Evolutionary conservation across 2,329 filamentous ascomycete genomes (phyloP).

Genomic region (Tolypocladium paradoxum): DNA sequence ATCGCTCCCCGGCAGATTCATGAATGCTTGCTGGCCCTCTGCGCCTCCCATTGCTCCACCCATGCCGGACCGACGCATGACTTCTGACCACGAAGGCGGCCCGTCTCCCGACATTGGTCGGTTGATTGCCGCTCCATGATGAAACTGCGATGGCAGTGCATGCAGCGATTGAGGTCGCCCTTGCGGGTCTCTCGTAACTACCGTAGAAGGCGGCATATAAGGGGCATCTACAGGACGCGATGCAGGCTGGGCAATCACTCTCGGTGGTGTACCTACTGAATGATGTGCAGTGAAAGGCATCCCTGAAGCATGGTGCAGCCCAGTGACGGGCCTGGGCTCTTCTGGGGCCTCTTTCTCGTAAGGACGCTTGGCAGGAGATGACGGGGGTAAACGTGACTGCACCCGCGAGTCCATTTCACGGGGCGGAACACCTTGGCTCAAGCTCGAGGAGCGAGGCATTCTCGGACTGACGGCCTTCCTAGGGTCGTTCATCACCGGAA

Average conservation of each 20-base stretch:
- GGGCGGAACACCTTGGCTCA: conserved; percentile 13
- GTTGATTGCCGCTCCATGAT: conserved; percentile 9
- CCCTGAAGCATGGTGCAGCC: conserved; percentile 14
- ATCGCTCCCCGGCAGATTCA: conserved; percentile 26
- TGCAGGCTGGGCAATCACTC: conserved; percentile 25
- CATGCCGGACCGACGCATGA: conserved; percentile 18
- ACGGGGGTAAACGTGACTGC: conserved; percentile 9
- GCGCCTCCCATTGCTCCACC: conserved; percentile 13
- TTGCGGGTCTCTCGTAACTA: conserved; percentile 10
- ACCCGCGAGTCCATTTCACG: conserved; percentile 14
- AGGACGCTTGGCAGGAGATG: conserved; percentile 20
- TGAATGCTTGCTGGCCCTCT: conserved; percentile 26
- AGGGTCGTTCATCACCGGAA: conserved; percentile 16
- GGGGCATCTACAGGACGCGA: conserved; percentile 12
- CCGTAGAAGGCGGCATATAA: conserved; percentile 13
- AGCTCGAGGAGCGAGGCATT: conserved; percentile 16
- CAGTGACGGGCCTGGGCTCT: conserved; percentile 14
- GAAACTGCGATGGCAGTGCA: conserved; percentile 11
- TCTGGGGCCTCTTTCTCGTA: conserved; percentile 17
- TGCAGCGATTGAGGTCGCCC: conserved; percentile 7
- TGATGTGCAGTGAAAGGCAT: conserved; percentile 11
- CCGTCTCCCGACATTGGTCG: conserved; percentile 14
- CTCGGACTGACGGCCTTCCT: conserved; percentile 22
- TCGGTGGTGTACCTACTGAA: conserved; percentile 15
- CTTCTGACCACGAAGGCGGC: conserved; percentile 19